Base-by-base conservation (phyloP, 768 basidiomycete species). In the Clavulina sp. region DNA sequence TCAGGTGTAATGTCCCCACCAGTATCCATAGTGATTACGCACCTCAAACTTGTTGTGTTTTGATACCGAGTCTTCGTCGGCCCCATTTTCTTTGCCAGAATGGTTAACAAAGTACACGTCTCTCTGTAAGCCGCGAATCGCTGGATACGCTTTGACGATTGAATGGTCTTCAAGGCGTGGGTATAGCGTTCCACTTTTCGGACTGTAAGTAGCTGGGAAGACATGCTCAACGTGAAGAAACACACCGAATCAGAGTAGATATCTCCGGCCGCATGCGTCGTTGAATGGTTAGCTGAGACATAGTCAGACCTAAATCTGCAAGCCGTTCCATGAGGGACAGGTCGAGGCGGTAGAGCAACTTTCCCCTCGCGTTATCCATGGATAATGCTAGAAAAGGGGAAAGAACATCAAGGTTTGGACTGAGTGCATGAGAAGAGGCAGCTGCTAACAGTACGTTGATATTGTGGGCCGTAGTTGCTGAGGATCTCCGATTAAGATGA, bases 401-500 rank as follows among this genome's bases (percentile, higher is more conserved):
- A 46, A 18, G 4, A 46, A 3, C 34, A n/a, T 46, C 13, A 46
- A 24, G 9, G 13, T 13, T 13, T 13, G 43, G 9, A 46, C 43
- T 28, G 43, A 16, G 26, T 26, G 13, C n/a, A 46, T 9, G 13
- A 13, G 26, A 46, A 9, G 13, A 46, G 43, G 13, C 9, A 13
- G 9, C 9, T 7, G 61, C 73, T 26, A 52, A 82, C 81, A 54
- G 54, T 69, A 84, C 18, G 74, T 81, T 31, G 75, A 75, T 41
- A 84, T 54, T 0, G 70, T 82, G 0, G 80, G 83, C 1, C 84
- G 73, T 1, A 87, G 69, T 63, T 86, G 84, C 1, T 73, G 68
- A 4, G 84, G 84, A 55, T 87, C 84, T 0, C 84, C 84, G n/a
- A 86, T 84, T 40, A 78, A 67, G 52, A 87, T 83, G 21, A 86